Percentiles rank a stretch among this genome's conserved stretches.
Evolutionary conservation across 352 stramenopile species (phyloP).

Genomic region (Globisporangium radiosum): DNA sequence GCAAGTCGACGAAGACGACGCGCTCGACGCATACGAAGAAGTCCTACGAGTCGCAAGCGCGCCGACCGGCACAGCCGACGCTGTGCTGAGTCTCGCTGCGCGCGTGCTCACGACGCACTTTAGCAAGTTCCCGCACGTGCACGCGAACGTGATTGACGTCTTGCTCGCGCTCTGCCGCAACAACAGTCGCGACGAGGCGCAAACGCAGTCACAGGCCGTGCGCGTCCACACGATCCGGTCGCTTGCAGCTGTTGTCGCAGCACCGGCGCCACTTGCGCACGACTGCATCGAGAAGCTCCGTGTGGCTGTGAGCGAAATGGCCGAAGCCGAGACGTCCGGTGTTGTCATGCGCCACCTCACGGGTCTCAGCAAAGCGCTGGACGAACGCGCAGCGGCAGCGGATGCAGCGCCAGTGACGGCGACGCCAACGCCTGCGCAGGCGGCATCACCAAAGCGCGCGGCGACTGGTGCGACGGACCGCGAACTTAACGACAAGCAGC

Average conservation of each 20-base stretch:
- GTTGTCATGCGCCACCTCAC: conserved; percentile 62
- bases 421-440: background rate
- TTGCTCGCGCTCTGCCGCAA: conserved; percentile 34
- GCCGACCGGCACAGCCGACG: conserved; percentile 21
- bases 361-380: conserved; percentile 37
- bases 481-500: too few species aligned
- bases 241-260: conserved; percentile 65
- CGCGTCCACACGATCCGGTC: conserved; percentile 72
- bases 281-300: conserved; percentile 40
- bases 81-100: conserved; percentile 58
- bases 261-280: conserved; percentile 15
- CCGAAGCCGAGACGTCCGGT: conserved; percentile 41
- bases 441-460: background rate
- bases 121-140: conserved; percentile 68
- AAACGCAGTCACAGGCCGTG: conserved; percentile 37
- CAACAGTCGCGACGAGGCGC: conserved; percentile 5
- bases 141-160: conserved; percentile 65
- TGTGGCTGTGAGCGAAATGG: conserved; percentile 22
- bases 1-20: conserved; percentile 61
- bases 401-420: background rate
- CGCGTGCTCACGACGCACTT: conserved; percentile 78
- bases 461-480: background rate
- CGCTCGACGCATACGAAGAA: conserved; percentile 67
- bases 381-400: background rate
- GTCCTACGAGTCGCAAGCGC: conserved; percentile 47